Conservation (phyloP, 768 basidiomycete genomes). For the Nidula microcarpa region DNA sequence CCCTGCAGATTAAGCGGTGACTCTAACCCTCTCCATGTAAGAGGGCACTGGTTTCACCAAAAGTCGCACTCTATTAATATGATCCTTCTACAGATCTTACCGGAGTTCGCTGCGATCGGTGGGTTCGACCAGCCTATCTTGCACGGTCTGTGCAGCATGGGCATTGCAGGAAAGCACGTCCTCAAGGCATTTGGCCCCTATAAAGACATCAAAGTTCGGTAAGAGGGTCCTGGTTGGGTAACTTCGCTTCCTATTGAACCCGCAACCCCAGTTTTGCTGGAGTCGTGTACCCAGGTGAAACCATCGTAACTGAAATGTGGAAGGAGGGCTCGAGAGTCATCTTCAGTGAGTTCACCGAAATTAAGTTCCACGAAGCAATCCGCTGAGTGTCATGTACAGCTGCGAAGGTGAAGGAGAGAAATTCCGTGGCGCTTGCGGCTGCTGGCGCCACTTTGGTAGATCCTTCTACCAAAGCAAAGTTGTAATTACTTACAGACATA, state of each 20-base stretch:
- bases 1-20: slow-evolving; percentile 79
- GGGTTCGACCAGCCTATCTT: slow-evolving; percentile 90
- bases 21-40: slow-evolving; percentile 83
- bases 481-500: background rate
- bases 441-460: slow-evolving; percentile 76
- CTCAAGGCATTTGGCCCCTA: slow-evolving; percentile 81
- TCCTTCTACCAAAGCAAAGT: slow-evolving; percentile 50
- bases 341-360: slow-evolving; percentile 64
- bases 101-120: slow-evolving; percentile 92
- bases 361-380: background rate
- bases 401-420: slow-evolving; percentile 86
- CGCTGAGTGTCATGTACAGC: slow-evolving; percentile 36
- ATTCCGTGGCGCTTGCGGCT: slow-evolving; percentile 64
- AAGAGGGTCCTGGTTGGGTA: slow-evolving; percentile 15
- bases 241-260: background rate
- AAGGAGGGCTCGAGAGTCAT: slow-evolving; percentile 89
- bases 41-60: slow-evolving; percentile 14
- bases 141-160: slow-evolving; percentile 89
- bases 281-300: slow-evolving; percentile 93
- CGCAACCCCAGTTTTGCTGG: slow-evolving; percentile 70
- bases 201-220: slow-evolving; percentile 95
- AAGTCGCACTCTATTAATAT: background rate
- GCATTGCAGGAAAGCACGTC: slow-evolving; percentile 91
- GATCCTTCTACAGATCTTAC: slow-evolving; percentile 60
- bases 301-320: slow-evolving; percentile 97